A percentile compares a stretch with the other conserved stretches of the same genome.
Conservation (phyloP, 805 yeast genomes). For the Komagataella kurtzmanii region DNA sequence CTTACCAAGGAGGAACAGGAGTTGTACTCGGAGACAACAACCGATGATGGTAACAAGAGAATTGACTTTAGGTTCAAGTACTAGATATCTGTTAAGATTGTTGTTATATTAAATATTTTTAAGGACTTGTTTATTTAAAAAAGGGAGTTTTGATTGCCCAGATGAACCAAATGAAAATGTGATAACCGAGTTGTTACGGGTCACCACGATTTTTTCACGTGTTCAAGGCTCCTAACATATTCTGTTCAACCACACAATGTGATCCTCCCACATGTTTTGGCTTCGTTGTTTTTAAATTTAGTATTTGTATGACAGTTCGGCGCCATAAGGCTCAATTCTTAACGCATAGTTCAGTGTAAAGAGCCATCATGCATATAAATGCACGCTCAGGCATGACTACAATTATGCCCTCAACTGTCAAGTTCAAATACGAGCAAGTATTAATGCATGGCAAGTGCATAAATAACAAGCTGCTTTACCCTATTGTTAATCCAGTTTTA, state of each 20-base stretch:
- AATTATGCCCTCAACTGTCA: background rate
- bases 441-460: background rate
- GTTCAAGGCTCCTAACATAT: background rate
- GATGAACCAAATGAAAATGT: too few species aligned
- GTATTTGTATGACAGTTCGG: background rate
- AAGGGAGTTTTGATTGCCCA: too few species aligned
- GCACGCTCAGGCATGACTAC: background rate
- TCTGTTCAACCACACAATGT: background rate
- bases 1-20: slow-evolving; percentile 35
- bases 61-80: slow-evolving; percentile 26
- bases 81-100: background rate
- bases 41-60: slow-evolving; percentile 43
- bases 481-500: background rate
- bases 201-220: background rate
- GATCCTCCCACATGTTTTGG: background rate
- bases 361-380: background rate
- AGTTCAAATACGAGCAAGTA: background rate
- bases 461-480: background rate
- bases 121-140: background rate
- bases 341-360: background rate
- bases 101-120: too few species aligned
- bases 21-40: slow-evolving; percentile 29
- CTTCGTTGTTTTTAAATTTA: background rate
- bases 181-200: background rate
- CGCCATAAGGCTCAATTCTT: background rate